Percentiles rank a stretch among this genome's conserved stretches.
phyloP scores from a whole-genome alignment of 257 asterid species.

The Marsdenia floribunda region DNA sequence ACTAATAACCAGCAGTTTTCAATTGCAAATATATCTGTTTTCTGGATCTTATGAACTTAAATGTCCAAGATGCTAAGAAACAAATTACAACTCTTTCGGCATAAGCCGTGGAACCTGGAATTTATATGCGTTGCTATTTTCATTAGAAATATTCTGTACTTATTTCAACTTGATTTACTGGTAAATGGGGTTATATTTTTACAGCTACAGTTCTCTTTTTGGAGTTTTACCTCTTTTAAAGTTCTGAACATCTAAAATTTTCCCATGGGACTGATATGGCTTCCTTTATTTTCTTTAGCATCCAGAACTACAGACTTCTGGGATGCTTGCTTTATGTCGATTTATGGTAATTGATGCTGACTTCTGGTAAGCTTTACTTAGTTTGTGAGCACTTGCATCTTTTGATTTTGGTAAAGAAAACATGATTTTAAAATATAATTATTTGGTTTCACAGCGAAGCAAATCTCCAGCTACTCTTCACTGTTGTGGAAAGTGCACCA shows the following conservation, averaged over 20 bases:
- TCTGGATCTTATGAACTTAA: neutral
- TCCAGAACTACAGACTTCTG: constrained; percentile 87
- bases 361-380: constrained; percentile 57
- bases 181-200: neutral
- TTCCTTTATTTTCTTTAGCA: constrained; percentile 41
- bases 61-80: neutral
- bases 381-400: constrained; percentile 7
- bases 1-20: neutral
- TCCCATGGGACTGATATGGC: constrained; percentile 21
- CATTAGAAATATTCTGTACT: neutral
- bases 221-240: neutral
- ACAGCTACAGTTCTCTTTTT: neutral
- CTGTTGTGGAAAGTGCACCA: constrained; percentile 91
- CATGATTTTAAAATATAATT: constrained; percentile 12
- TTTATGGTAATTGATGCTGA: constrained; percentile 87
- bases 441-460: constrained; percentile 49
- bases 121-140: neutral
- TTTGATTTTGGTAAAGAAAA: constrained; percentile 7
- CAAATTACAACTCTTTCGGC: neutral
- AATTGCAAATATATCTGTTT: neutral
- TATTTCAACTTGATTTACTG: neutral
- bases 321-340: constrained; percentile 90
- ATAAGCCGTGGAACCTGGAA: neutral
- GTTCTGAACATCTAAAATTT: neutral
- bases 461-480: constrained; percentile 94